These are phyloP conservation scores for Triticum aestivum DNA, from an alignment of 176 grass and related monocot species.

Conservation along the genomic window DNA sequence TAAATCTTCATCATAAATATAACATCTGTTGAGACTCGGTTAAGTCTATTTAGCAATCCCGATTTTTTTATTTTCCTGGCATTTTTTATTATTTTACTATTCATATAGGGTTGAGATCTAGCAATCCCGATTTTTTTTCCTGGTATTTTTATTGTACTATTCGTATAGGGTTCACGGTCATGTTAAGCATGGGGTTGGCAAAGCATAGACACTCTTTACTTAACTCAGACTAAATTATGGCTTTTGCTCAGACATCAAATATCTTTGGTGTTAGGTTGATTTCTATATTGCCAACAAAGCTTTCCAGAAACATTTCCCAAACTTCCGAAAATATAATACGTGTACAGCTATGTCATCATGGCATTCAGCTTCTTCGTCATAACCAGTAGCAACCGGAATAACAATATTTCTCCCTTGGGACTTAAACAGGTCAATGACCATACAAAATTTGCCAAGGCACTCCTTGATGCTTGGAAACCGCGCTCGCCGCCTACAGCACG, in stretches of 20 bases:
- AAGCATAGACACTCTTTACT: too few species aligned
- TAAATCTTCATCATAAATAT: too few species aligned
- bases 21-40: too few species aligned
- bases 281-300: background rate
- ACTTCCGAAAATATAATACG: background rate
- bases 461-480: conserved; percentile 11
- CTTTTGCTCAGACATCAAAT: background rate
- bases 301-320: background rate
- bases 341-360: conserved; percentile 15
- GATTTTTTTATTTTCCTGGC: too few species aligned
- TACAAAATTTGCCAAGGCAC: background rate
- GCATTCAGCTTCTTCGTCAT: conserved; percentile 8
- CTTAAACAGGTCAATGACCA: conserved; percentile 28
- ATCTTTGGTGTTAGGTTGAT: background rate
- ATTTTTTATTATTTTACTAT: too few species aligned
- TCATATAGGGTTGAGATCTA: too few species aligned
- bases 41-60: too few species aligned
- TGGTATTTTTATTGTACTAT: too few species aligned
- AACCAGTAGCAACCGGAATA: background rate
- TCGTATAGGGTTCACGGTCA: too few species aligned
- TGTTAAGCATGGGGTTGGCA: too few species aligned
- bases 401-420: conserved; percentile 27
- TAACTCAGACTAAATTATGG: too few species aligned
- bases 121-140: too few species aligned
- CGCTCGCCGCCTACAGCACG: conserved; percentile 8